Evolutionary conservation across 352 stramenopile genomes (phyloP).

Genomic region (Phytophthora multivora): DNA sequence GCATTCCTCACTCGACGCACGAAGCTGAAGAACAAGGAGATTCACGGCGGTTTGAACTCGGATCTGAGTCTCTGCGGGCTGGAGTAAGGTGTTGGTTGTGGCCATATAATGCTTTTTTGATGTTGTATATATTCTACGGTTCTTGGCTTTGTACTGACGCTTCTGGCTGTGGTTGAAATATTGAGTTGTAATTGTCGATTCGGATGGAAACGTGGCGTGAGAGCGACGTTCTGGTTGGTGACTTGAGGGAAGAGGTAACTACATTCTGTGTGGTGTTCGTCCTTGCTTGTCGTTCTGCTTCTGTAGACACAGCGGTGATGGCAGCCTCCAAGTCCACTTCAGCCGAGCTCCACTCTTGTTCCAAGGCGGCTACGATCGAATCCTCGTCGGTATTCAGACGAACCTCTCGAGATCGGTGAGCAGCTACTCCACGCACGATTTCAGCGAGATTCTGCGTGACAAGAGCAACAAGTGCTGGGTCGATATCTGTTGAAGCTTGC

Average conservation of each 20-base stretch:
- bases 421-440: conserved; percentile 25
- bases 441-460: conserved; percentile 44
- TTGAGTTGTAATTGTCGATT: conserved; percentile 23
- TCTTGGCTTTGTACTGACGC: conserved; percentile 14
- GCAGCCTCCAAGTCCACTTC: conserved; percentile 29
- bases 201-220: conserved; percentile 26
- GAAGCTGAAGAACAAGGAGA: conserved; percentile 87
- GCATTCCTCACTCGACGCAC: conserved; percentile 77
- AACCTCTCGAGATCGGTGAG: not conserved
- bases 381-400: conserved; percentile 3
- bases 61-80: conserved; percentile 85
- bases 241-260: not conserved
- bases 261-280: not conserved
- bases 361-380: conserved; percentile 19
- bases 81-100: conserved; percentile 40
- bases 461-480: conserved; percentile 44
- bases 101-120: conserved; percentile 16
- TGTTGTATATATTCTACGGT: conserved; percentile 6
- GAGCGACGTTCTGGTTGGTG: not conserved
- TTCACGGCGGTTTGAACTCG: conserved; percentile 75
- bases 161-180: not conserved
- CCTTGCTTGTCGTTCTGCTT: not conserved
- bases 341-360: conserved; percentile 28
- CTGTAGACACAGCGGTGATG: conserved; percentile 10
- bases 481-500: conserved; percentile 45